Percentiles rank a stretch among this genome's conserved stretches.
phyloP scores from a whole-genome alignment of 2,329 filamentous ascomycete genomes.

The Penicillium sp. region DNA sequence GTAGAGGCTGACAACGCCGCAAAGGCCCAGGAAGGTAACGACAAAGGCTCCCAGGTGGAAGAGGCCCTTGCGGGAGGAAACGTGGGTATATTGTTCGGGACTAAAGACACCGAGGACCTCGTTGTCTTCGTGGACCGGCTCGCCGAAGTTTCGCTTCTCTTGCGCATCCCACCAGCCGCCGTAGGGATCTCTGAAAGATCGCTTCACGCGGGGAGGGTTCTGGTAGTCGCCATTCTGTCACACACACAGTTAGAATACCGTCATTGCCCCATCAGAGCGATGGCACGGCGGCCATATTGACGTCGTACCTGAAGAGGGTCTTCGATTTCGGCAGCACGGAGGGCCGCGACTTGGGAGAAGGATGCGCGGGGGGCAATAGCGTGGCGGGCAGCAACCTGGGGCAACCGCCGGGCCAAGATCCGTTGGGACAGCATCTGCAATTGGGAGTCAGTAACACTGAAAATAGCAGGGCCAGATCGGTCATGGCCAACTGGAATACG shows the following conservation, averaged over 20 bases:
- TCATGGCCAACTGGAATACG: conserved; percentile 4
- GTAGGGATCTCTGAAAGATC: conserved; percentile 88
- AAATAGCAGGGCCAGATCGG: neutral
- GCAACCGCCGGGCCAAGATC: conserved; percentile 44
- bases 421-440: conserved; percentile 47
- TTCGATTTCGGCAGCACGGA: conserved; percentile 39
- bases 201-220: conserved; percentile 66
- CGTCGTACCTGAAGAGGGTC: conserved; percentile 45
- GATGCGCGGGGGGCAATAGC: conserved; percentile 39
- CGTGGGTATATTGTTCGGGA: conserved; percentile 84
- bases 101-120: conserved; percentile 89
- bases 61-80: conserved; percentile 67
- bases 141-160: conserved; percentile 93
- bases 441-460: conserved; percentile 21
- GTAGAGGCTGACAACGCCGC: conserved; percentile 64
- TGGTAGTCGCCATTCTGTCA: conserved; percentile 48
- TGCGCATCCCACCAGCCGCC: conserved; percentile 97
- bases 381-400: conserved; percentile 38
- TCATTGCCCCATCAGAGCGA: conserved; percentile 10
- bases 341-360: conserved; percentile 42
- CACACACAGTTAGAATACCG: conserved; percentile 14
- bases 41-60: conserved; percentile 69
- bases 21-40: conserved; percentile 60
- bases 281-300: neutral
- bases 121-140: conserved; percentile 94